phyloP scores from a whole-genome alignment of 2,329 filamentous ascomycete species.

The Talaromyces verruculosus region DNA sequence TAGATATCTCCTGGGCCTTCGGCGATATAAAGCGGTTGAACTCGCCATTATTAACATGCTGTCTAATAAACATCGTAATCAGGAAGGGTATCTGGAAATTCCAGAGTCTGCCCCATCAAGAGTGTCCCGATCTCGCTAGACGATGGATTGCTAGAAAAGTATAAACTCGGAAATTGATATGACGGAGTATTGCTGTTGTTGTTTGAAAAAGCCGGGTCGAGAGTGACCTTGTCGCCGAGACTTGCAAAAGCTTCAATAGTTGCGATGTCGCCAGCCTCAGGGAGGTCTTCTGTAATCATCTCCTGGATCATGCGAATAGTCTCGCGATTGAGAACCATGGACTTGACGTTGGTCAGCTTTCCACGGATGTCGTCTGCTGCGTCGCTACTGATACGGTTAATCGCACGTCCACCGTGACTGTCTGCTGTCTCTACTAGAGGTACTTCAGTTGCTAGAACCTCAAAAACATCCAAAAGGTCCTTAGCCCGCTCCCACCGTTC shows the following conservation, averaged over 20 bases:
- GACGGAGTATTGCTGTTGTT: not conserved
- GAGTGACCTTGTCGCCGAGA: slow-evolving; percentile 5
- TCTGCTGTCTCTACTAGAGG: not conserved
- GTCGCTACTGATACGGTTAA: not conserved
- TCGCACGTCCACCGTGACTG: not conserved
- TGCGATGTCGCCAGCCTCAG: not conserved
- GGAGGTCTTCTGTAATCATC: slow-evolving; percentile 3
- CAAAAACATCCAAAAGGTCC: slow-evolving; percentile 3
- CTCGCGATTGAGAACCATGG: not conserved
- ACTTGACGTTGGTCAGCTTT: slow-evolving; percentile 3
- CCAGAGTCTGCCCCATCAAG: slow-evolving; percentile 2
- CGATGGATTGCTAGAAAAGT: not conserved
- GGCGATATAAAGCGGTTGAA: not conserved
- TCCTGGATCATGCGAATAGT: slow-evolving; percentile 4
- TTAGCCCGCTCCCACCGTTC: slow-evolving; percentile 5
- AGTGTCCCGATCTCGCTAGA: slow-evolving; percentile 7
- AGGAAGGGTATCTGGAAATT: slow-evolving; percentile 1
- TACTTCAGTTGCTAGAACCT: not conserved
- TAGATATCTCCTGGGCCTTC: not conserved
- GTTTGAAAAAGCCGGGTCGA: not conserved
- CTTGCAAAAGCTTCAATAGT: slow-evolving; percentile 1
- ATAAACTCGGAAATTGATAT: not conserved
- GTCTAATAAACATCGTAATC: slow-evolving; percentile 8
- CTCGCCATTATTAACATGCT: not conserved
- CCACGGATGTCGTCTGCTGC: not conserved